Percentiles rank a stretch among this genome's conserved stretches.
Evolutionary conservation across 495 filamentous ascomycete species (phyloP).

Genomic region (Trichoderma reesei): DNA sequence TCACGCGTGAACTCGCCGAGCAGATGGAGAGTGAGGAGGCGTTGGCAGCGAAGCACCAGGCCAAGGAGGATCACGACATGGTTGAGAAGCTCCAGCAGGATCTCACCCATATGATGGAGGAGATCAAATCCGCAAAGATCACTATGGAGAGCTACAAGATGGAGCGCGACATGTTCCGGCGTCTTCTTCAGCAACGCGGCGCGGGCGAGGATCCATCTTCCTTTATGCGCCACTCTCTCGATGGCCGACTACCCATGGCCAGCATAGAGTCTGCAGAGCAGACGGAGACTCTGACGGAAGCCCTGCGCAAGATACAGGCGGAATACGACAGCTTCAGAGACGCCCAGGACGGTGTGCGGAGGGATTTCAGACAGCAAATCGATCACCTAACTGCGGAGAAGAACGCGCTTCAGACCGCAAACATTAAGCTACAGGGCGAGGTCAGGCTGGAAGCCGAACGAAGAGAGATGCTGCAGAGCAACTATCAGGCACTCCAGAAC

Average conservation of each 20-base stretch:
- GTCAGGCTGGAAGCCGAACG: conserved; percentile 71
- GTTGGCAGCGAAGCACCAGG: conserved; percentile 53
- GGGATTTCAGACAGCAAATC: conserved; percentile 74
- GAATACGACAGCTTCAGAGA: conserved; percentile 86
- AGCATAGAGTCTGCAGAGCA: conserved; percentile 34
- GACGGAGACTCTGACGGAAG: conserved; percentile 29
- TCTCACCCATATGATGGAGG: conserved; percentile 50
- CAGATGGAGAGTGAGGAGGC: conserved; percentile 90
- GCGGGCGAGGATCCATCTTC: conserved; percentile 48
- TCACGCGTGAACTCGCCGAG: conserved; percentile 73
- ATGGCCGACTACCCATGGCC: conserved; percentile 36
- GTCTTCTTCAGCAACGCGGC: conserved; percentile 70
- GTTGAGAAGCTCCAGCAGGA: conserved; percentile 58
- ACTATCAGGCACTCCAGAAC: conserved; percentile 67
- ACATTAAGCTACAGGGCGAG: conserved; percentile 67
- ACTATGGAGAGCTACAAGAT: conserved; percentile 86
- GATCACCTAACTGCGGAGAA: conserved; percentile 76
- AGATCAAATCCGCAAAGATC: conserved; percentile 65
- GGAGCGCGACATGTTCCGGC: conserved; percentile 93
- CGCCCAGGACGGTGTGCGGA: conserved; percentile 69
- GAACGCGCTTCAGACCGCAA: conserved; percentile 66
- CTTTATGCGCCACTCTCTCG: conserved; percentile 55
- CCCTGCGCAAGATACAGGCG: conserved; percentile 73
- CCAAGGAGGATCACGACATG: conserved; percentile 63
- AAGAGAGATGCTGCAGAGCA: conserved; percentile 82